These are phyloP conservation scores for Boletales sp. DNA, from an alignment of 768 basidiomycete genomes.

Conservation along the genomic window DNA sequence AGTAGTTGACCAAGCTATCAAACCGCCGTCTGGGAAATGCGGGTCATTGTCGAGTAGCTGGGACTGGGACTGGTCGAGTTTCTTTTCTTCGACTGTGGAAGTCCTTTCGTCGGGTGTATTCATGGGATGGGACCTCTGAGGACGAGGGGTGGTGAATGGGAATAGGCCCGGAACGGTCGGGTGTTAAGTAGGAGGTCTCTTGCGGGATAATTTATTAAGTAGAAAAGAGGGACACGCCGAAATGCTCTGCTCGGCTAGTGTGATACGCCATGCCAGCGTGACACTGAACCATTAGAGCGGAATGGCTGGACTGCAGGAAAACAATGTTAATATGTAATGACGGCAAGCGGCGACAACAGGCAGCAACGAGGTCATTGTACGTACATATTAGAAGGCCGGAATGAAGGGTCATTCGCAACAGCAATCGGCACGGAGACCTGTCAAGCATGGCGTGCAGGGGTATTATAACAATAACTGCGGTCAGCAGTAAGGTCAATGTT, in stretches of 20 bases:
- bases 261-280: slow-evolving; percentile 1
- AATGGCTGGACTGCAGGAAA: neutral
- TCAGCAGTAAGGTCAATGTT: too few relatives aligned
- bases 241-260: slow-evolving; percentile 4
- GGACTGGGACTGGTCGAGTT: neutral
- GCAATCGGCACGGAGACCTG: too few relatives aligned
- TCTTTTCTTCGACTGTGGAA: neutral
- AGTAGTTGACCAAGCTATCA: slow-evolving; percentile 22
- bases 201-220: neutral
- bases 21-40: slow-evolving; percentile 22
- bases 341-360: neutral
- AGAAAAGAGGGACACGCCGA: neutral
- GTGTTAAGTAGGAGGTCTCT: neutral
- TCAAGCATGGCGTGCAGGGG: too few relatives aligned
- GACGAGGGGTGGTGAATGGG: neutral
- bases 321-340: neutral
- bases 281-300: neutral
- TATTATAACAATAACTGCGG: too few relatives aligned
- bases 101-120: neutral
- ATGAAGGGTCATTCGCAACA: too few relatives aligned
- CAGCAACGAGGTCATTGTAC: neutral
- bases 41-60: neutral
- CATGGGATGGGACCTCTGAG: slow-evolving; percentile 1
- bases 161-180: neutral
- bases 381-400: neutral